These are phyloP conservation scores for Tanacetum coccineum DNA, from an alignment of 129 eudicot genomes.

Conservation along the genomic window DNA sequence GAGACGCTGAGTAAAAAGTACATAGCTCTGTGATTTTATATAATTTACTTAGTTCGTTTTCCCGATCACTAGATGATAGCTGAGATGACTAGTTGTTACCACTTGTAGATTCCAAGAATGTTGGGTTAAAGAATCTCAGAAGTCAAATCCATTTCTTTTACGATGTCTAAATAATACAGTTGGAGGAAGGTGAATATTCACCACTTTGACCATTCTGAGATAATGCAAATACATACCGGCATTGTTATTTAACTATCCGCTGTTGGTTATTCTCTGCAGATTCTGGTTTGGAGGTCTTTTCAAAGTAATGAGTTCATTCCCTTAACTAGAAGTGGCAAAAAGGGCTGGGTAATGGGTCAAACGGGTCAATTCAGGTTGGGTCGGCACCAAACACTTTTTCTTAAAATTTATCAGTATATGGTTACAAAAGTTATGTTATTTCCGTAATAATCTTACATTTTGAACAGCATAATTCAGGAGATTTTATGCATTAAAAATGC, in stretches of 20 bases:
- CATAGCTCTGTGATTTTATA: constrained; percentile 21
- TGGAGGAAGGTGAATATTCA: constrained; percentile 65
- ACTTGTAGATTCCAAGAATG: constrained; percentile 54
- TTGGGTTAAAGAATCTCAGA: constrained; percentile 70
- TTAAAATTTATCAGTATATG: too few species aligned
- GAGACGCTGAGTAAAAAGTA: constrained; percentile 67
- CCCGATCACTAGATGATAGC: constrained; percentile 4
- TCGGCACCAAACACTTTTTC: too few species aligned
- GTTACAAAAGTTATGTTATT: too few species aligned
- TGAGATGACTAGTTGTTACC: constrained; percentile 1
- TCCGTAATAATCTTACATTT: too few species aligned
- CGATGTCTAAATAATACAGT: constrained; percentile 69
- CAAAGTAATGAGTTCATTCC: constrained; percentile 46
- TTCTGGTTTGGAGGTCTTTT: constrained; percentile 93
- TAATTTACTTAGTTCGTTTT: neutral
- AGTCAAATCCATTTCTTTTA: constrained; percentile 67
- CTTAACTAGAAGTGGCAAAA: neutral
- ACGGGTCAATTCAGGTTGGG: neutral
- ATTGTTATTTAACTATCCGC: constrained; percentile 8
- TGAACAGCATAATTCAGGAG: constrained; percentile 2
- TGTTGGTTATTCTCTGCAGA: constrained; percentile 42
- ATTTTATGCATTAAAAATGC: constrained; percentile 2
- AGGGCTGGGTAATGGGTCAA: constrained; percentile 10
- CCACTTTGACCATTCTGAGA: constrained; percentile 10
- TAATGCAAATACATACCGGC: neutral